A percentile compares a stretch with the other conserved stretches of the same genome.
phyloP scores from a whole-genome alignment of 1,284 basidiomycete genomes.

The Limonomyces culmigenus region DNA sequence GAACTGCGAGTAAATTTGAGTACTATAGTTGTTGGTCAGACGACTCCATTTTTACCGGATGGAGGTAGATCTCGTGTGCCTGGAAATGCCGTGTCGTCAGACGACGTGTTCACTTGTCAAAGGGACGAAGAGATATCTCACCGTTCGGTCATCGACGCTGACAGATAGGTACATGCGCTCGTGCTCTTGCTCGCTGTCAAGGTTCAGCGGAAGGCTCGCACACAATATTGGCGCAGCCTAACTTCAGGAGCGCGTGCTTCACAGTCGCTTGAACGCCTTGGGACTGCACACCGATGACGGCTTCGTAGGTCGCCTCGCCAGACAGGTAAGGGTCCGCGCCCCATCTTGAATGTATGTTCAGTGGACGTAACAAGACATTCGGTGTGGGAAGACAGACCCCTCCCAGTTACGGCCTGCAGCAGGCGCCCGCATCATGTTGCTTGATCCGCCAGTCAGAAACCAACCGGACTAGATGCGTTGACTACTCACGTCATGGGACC shows the following conservation, averaged over 20 bases:
- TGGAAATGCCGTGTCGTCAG: too few species aligned
- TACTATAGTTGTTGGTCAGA: slow-evolving; percentile 3
- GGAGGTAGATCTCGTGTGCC: slow-evolving; percentile 36
- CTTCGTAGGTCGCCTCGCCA: slow-evolving; percentile 46
- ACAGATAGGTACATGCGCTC: slow-evolving; percentile 20
- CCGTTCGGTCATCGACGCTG: slow-evolving; percentile 42
- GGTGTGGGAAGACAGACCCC: too few species aligned
- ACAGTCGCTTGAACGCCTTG: slow-evolving; percentile 46
- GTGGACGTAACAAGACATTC: background rate
- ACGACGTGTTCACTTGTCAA: too few species aligned
- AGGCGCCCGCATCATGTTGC: background rate
- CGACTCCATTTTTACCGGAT: slow-evolving; percentile 15
- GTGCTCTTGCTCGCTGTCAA: slow-evolving; percentile 22
- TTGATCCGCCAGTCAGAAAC: background rate
- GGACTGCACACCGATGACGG: slow-evolving; percentile 43
- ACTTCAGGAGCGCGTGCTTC: slow-evolving; percentile 34
- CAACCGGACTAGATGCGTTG: too few species aligned
- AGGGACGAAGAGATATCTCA: too few species aligned
- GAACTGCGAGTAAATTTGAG: slow-evolving; percentile 11
- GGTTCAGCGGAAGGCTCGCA: background rate
- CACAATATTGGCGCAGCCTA: background rate
- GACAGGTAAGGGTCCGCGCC: slow-evolving; percentile 39
- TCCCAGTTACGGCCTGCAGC: background rate
- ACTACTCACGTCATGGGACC: slow-evolving; percentile 12
- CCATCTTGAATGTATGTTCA: background rate